Evolutionary conservation across 2,329 filamentous ascomycete species (phyloP), one percentile per base, ranked within the genome.

Genomic region (Calonectria pseudoreteaudii): DNA sequence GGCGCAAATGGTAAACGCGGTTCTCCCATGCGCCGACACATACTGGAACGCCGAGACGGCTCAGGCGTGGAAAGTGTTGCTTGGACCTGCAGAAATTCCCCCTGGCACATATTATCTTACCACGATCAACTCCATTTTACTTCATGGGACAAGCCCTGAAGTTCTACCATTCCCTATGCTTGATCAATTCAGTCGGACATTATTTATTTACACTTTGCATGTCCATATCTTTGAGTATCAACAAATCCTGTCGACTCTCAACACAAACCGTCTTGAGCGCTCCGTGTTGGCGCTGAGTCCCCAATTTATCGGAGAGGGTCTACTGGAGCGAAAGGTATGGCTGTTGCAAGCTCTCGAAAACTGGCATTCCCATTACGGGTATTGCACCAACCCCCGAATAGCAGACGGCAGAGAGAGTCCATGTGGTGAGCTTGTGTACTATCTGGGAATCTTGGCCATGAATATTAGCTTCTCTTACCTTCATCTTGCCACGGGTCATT

Each of bases 221-320:
- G 60, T 65, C 41, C 60, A 65, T n/a, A 65, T 65, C 18, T 65
- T 65, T 31, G 60, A 65, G 60, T 65, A 65, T 31, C 60, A 65
- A 31, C 60, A 65, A 23, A 65, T 65, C 16, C 38, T 65, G 16
- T 65, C 60, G 0, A 65, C 60, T 31, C 60, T 65, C 4, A 65
- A 65, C 41, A 65, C 38, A 10, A 65, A 65, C 23, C 60, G 60
- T 11, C 60, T 65, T 5, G 60, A 65, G 60, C 60, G 60, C 2
- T 65, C 60, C 13, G 60, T 65, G 10, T 18, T 65, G 60, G 60
- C 60, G 26, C 38, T 65, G 38, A 47, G 60, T 16, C 60, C 60
- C 6, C 60, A 47, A 23, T 47, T 23, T 10, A 65, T 65, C 7
- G 60, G 60, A 31, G 38, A 65, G 20, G 38, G 60, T 10, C 10